Conservation (phyloP, 2,329 filamentous ascomycete species). For the Fusarium haematococcum region DNA sequence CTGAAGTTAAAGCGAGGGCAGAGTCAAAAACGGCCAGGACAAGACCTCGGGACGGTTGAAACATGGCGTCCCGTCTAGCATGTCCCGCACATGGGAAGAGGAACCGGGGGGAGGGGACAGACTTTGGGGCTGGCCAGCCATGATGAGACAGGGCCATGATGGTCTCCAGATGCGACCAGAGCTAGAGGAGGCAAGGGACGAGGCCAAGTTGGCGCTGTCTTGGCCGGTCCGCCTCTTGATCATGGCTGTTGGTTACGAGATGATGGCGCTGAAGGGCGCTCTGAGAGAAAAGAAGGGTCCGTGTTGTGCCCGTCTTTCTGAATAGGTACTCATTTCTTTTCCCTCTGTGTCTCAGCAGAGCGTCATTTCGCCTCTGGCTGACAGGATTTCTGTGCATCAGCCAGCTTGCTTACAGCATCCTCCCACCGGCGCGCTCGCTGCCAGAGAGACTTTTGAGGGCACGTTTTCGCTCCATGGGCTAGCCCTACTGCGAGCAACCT, state of each 20-base stretch:
- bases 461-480: background rate
- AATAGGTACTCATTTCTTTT: background rate
- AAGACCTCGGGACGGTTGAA: conserved; percentile 22
- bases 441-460: background rate
- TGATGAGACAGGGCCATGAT: background rate
- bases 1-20: conserved; percentile 29
- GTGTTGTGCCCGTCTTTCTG: conserved; percentile 10
- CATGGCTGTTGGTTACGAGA: background rate
- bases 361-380: conserved; percentile 23
- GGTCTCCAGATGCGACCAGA: background rate
- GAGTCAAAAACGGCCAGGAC: conserved; percentile 13
- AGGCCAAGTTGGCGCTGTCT: background rate
- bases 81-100: background rate
- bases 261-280: background rate
- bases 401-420: conserved; percentile 7
- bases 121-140: background rate
- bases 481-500: background rate
- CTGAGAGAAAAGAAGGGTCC: background rate
- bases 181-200: conserved; percentile 25
- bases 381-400: conserved; percentile 22
- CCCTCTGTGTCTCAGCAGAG: conserved; percentile 4
- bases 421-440: background rate
- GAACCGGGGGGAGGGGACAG: background rate
- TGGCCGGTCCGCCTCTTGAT: background rate
- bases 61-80: conserved; percentile 21